phyloP scores from a whole-genome alignment of 768 basidiomycete genomes.

The Dioszegia aurantiaca region DNA sequence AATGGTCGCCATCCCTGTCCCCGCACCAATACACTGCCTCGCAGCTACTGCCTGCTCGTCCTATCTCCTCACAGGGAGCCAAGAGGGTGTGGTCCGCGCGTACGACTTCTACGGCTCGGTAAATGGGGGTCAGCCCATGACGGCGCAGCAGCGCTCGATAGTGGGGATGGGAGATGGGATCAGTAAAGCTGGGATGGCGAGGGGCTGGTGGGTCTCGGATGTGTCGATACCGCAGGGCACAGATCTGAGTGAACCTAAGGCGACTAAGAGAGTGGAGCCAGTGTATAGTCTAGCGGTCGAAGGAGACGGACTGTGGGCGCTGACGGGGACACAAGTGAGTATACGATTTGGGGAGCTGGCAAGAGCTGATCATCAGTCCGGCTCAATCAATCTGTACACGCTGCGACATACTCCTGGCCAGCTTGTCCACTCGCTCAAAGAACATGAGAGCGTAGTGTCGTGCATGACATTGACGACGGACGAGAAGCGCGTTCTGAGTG shows the following conservation, averaged over 20 bases:
- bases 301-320: constrained; percentile 85
- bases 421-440: constrained; percentile 67
- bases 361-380: constrained; percentile 58
- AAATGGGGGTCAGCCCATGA: constrained; percentile 81
- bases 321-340: constrained; percentile 80
- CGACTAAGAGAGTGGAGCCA: constrained; percentile 54
- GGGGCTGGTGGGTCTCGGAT: constrained; percentile 86
- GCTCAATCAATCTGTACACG: constrained; percentile 89
- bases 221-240: constrained; percentile 23
- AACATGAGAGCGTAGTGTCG: constrained; percentile 71
- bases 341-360: constrained; percentile 1
- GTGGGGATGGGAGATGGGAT: constrained; percentile 87
- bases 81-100: constrained; percentile 88
- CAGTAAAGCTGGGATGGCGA: constrained; percentile 80
- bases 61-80: constrained; percentile 82
- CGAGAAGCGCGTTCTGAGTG: constrained; percentile 82
- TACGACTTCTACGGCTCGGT: constrained; percentile 87
- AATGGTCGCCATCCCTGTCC: constrained; percentile 84
- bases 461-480: constrained; percentile 75
- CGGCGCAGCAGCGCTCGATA: constrained; percentile 81
- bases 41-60: constrained; percentile 81
- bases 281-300: constrained; percentile 91
- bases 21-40: constrained; percentile 80
- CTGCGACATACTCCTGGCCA: constrained; percentile 87
- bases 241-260: background rate